Conservation (phyloP, 805 yeast genomes). For the Barnettozyma vustinii region DNA sequence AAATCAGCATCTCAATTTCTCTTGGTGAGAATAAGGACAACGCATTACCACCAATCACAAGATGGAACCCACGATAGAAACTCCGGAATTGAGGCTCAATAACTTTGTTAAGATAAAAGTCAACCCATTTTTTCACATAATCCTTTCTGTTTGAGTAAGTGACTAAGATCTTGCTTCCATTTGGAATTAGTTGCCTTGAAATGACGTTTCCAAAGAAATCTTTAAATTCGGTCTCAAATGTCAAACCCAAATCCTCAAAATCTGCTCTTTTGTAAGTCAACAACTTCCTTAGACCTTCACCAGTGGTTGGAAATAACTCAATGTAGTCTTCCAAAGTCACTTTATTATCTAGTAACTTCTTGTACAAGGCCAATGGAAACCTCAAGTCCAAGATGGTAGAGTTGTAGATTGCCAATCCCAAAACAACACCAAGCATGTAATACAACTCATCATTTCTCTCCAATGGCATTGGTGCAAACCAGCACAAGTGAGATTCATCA, state of each 20-base stretch:
- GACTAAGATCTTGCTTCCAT: constrained; percentile 55
- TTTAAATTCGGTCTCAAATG: constrained; percentile 55
- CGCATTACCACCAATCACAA: constrained; percentile 77
- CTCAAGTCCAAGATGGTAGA: constrained; percentile 78
- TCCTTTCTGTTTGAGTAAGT: constrained; percentile 49
- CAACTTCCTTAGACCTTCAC: constrained; percentile 42
- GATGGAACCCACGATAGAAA: constrained; percentile 65
- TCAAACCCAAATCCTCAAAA: constrained; percentile 47
- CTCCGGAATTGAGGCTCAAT: constrained; percentile 48
- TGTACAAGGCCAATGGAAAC: constrained; percentile 74
- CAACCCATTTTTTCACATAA: constrained; percentile 60
- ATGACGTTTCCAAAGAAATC: constrained; percentile 40
- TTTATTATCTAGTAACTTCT: constrained; percentile 55
- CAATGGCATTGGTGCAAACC: constrained; percentile 60
- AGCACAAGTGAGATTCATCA: constrained; percentile 64
- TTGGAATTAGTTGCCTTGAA: constrained; percentile 46
- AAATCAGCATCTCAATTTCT: constrained; percentile 72
- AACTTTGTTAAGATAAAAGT: constrained; percentile 53
- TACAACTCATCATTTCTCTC: constrained; percentile 48
- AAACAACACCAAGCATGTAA: constrained; percentile 74
- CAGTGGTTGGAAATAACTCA: constrained; percentile 66
- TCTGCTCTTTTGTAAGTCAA: constrained; percentile 38
- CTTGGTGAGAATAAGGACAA: constrained; percentile 73
- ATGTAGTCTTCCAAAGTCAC: constrained; percentile 58
- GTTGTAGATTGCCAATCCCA: constrained; percentile 89